Percentiles rank a stretch among this genome's conserved stretches.
phyloP scores from a whole-genome alignment of 78 protist species.

The Chrysochromulina tobinii region DNA sequence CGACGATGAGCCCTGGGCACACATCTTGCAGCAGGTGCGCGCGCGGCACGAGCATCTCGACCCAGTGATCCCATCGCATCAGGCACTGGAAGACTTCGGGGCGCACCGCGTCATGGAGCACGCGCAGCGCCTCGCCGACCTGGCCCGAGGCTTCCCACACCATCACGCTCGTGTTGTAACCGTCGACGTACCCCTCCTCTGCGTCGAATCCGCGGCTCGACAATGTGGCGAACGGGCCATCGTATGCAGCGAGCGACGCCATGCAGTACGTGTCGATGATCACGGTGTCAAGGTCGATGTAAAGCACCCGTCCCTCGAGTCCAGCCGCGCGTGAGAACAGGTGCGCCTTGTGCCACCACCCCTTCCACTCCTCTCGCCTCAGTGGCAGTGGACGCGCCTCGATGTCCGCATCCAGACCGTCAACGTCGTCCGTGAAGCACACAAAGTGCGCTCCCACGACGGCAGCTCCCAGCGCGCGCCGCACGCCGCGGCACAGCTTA shows the following conservation, averaged over 20 bases:
- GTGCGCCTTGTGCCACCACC: conserved; percentile 8
- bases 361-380: not conserved
- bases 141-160: not conserved
- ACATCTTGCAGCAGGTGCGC: not conserved
- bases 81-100: not conserved
- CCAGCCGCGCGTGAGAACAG: not conserved
- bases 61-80: not conserved
- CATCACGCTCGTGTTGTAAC: not conserved
- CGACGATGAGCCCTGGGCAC: conserved; percentile 5
- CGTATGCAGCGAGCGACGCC: not conserved
- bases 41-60: not conserved
- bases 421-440: not conserved
- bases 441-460: not conserved
- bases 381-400: not conserved
- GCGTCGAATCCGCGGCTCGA: not conserved
- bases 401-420: not conserved
- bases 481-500: not conserved
- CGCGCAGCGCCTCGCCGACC: not conserved
- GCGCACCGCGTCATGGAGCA: not conserved
- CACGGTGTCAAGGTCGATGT: conserved; percentile 3
- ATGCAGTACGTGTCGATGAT: not conserved
- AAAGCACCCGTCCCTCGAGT: not conserved
- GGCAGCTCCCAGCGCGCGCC: not conserved
- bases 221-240: not conserved
- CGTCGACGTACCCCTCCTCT: not conserved